Conservation (phyloP, 306 rosid genomes). For the Cicer yamashitae region DNA sequence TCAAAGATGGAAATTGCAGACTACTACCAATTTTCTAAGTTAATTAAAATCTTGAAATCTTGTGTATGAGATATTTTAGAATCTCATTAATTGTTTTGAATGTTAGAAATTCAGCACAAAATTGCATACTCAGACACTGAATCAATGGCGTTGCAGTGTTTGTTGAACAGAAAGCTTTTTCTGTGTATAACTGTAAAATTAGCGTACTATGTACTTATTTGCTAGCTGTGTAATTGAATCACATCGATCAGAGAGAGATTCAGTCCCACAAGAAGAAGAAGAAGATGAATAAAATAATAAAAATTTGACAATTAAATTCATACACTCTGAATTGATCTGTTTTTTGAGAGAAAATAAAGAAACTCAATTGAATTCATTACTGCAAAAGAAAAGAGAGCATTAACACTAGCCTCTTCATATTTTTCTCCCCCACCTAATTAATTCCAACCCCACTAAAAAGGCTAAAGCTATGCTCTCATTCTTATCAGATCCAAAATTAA, state of each 20-base stretch:
- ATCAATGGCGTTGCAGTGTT: slow-evolving; percentile 46
- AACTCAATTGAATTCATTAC: slow-evolving; percentile 25
- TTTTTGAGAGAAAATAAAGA: slow-evolving; percentile 32
- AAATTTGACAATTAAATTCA: slow-evolving; percentile 40
- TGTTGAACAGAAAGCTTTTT: slow-evolving; percentile 9
- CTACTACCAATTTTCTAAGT: neutral
- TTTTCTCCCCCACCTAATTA: slow-evolving; percentile 4
- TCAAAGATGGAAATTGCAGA: neutral
- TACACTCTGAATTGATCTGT: slow-evolving; percentile 36
- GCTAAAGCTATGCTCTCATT: slow-evolving; percentile 79
- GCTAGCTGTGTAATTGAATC: slow-evolving; percentile 33
- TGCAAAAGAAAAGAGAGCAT: slow-evolving; percentile 66
- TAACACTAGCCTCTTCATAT: slow-evolving; percentile 68
- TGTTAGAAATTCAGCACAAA: slow-evolving; percentile 47
- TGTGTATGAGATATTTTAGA: neutral
- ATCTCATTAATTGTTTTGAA: slow-evolving; percentile 4
- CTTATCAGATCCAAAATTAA: slow-evolving; percentile 43
- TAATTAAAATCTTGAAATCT: neutral
- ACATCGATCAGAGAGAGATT: slow-evolving; percentile 32
- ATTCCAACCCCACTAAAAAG: slow-evolving; percentile 53
- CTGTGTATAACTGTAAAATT: neutral
- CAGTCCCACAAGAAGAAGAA: slow-evolving; percentile 16
- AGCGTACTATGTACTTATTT: slow-evolving; percentile 47
- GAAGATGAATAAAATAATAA: neutral
- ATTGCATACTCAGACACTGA: slow-evolving; percentile 44